A percentile compares a stretch with the other conserved stretches of the same genome.
phyloP scores from a whole-genome alignment of 2,329 filamentous ascomycete species.

The Colletotrichum trifolii region DNA sequence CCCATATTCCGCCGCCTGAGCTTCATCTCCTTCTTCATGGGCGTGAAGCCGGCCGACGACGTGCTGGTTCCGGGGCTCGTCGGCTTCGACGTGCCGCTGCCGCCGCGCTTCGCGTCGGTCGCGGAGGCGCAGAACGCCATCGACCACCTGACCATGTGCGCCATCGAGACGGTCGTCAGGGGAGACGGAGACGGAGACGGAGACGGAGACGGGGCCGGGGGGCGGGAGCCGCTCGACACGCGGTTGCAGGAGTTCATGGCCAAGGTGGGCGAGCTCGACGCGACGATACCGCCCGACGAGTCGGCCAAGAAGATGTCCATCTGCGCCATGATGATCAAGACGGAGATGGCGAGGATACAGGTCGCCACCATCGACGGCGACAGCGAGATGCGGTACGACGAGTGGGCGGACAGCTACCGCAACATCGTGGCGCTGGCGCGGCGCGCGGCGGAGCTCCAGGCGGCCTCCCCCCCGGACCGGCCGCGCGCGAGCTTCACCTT shows the following conservation, averaged over 20 bases:
- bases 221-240: slow-evolving; percentile 42
- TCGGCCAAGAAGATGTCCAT: slow-evolving; percentile 11
- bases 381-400: slow-evolving; percentile 49
- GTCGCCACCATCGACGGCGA: slow-evolving; percentile 44
- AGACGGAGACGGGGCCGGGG: slow-evolving; percentile 40
- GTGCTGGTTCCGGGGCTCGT: slow-evolving; percentile 49
- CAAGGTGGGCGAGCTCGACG: slow-evolving; percentile 43
- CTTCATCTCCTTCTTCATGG: slow-evolving; percentile 22
- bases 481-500: slow-evolving; percentile 25
- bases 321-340: slow-evolving; percentile 26
- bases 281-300: slow-evolving; percentile 35
- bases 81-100: slow-evolving; percentile 45
- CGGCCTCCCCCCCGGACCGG: slow-evolving; percentile 38
- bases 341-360: slow-evolving; percentile 50
- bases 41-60: slow-evolving; percentile 34
- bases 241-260: slow-evolving; percentile 48
- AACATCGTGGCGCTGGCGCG: slow-evolving; percentile 48
- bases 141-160: slow-evolving; percentile 47
- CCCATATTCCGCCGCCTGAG: slow-evolving; percentile 27
- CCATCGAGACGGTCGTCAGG: slow-evolving; percentile 40
- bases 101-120: slow-evolving; percentile 47
- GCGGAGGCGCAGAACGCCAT: slow-evolving; percentile 45
- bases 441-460: slow-evolving; percentile 20
- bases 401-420: slow-evolving; percentile 47
- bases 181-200: too few species aligned